A percentile compares a stretch with the other conserved stretches of the same genome.
These are phyloP conservation scores for Metschnikowia anglica DNA, from an alignment of 805 yeast genomes.

Conservation along the genomic window DNA sequence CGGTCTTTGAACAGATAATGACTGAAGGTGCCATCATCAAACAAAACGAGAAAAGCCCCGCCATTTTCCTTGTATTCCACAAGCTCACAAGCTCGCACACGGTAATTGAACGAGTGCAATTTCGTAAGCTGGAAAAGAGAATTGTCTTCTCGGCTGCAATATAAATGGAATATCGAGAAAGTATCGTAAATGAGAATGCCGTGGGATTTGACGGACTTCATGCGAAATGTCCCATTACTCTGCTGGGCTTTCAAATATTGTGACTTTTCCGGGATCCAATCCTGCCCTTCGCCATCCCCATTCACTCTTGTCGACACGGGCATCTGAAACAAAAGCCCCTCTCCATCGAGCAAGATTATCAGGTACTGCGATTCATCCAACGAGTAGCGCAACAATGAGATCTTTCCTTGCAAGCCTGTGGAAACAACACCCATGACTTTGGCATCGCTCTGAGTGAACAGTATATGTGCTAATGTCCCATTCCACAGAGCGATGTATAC, in stretches of 20 bases:
- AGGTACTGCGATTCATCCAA: background rate
- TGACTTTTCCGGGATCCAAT: background rate
- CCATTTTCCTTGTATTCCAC: background rate
- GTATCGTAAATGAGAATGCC: slow-evolving; percentile 1
- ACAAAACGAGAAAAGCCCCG: slow-evolving; percentile 4
- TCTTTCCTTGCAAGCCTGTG: slow-evolving; percentile 7
- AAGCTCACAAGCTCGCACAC: slow-evolving; percentile 1
- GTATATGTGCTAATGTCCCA: slow-evolving; percentile 7
- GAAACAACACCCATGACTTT: background rate
- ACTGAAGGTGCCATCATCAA: slow-evolving; percentile 8
- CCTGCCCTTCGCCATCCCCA: background rate
- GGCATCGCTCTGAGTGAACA: slow-evolving; percentile 1
- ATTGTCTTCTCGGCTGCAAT: too few relatives aligned
- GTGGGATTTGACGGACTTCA: background rate
- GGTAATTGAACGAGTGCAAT: slow-evolving; percentile 4
- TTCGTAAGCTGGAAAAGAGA: background rate
- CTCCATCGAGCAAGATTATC: slow-evolving; percentile 8
- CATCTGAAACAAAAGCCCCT: slow-evolving; percentile 7
- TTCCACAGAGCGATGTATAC: slow-evolving; percentile 15
- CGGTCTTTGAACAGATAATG: background rate
- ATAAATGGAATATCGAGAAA: slow-evolving; percentile 1
- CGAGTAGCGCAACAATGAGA: background rate
- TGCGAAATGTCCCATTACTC: slow-evolving; percentile 5
- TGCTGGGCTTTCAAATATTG: slow-evolving; percentile 3
- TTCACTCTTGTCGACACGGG: background rate